Evolutionary conservation across 1,139 yeast species (phyloP).

Genomic region (Pichia sp.): DNA sequence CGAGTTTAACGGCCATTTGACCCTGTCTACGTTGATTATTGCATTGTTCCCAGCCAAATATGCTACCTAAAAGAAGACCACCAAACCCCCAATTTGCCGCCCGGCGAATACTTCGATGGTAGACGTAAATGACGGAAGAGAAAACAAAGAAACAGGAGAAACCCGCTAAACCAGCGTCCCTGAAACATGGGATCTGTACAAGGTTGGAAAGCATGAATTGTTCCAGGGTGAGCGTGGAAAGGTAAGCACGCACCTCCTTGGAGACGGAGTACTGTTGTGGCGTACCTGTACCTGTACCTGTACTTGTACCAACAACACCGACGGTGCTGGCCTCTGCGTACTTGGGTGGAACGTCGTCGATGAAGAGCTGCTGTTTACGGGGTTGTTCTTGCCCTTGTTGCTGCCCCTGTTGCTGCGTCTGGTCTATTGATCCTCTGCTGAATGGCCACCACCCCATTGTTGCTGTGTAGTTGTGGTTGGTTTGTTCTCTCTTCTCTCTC

Average conservation of each 20-base stretch:
- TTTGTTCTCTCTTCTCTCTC: no score
- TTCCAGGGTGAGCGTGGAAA: constrained; percentile 20
- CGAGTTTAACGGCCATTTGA: constrained; percentile 53
- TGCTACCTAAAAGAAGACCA: constrained; percentile 72
- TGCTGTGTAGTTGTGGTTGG: no score
- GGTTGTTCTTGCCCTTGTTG: background rate
- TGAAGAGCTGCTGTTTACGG: no score
- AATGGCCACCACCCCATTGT: constrained; percentile 22
- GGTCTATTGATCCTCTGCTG: no score
- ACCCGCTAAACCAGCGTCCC: constrained; percentile 85
- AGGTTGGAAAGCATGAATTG: constrained; percentile 56
- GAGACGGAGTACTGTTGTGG: constrained; percentile 6
- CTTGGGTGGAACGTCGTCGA: no score
- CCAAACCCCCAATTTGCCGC: constrained; percentile 81
- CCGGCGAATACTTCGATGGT: constrained; percentile 54
- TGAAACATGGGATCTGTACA: constrained; percentile 74
- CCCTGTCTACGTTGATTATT: constrained; percentile 61
- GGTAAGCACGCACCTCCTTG: constrained; percentile 15
- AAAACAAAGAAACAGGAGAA: constrained; percentile 78
- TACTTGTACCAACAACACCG: no score
- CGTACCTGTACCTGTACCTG: background rate
- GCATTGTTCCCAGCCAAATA: constrained; percentile 93
- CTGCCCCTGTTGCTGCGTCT: constrained; percentile 3
- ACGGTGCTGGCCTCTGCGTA: no score
- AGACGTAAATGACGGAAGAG: constrained; percentile 62